Evolutionary conservation across 1,284 basidiomycete genomes (phyloP).

Genomic region (Golubevia sp.): DNA sequence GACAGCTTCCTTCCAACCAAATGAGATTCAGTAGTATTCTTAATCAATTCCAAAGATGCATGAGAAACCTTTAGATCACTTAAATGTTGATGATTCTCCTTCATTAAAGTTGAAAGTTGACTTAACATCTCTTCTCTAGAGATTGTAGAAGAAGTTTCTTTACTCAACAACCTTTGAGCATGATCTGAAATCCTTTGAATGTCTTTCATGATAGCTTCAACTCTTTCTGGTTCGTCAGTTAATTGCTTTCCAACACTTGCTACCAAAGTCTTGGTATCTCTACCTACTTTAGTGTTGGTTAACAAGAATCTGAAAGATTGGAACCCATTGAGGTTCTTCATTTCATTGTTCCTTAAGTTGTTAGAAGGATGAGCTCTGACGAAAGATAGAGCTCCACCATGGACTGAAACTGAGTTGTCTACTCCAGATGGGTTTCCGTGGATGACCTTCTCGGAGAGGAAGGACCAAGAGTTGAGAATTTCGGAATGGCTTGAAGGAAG

Average conservation of each 20-base stretch:
- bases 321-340: slow-evolving; percentile 41
- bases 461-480: slow-evolving; percentile 54
- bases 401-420: slow-evolving; percentile 54
- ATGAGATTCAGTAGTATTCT: slow-evolving; percentile 69
- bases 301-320: slow-evolving; percentile 72
- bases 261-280: slow-evolving; percentile 93
- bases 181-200: slow-evolving; percentile 34
- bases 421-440: slow-evolving; percentile 60
- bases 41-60: slow-evolving; percentile 81
- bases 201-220: slow-evolving; percentile 23
- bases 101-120: slow-evolving; percentile 69
- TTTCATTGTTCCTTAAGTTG: slow-evolving; percentile 24
- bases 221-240: slow-evolving; percentile 66
- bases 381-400: slow-evolving; percentile 56
- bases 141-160: slow-evolving; percentile 14
- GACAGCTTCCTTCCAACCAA: slow-evolving; percentile 71
- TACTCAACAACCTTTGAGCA: slow-evolving; percentile 31
- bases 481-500: slow-evolving; percentile 16
- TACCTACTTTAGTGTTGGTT: slow-evolving; percentile 86
- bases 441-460: slow-evolving; percentile 56
- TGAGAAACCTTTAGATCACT: slow-evolving; percentile 92
- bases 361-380: slow-evolving; percentile 40
- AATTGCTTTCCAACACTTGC: slow-evolving; percentile 81
- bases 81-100: slow-evolving; percentile 86
- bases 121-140: slow-evolving; percentile 72